Conservation (phyloP, 257 asterid genomes). For the Przewalskia tangutica region DNA sequence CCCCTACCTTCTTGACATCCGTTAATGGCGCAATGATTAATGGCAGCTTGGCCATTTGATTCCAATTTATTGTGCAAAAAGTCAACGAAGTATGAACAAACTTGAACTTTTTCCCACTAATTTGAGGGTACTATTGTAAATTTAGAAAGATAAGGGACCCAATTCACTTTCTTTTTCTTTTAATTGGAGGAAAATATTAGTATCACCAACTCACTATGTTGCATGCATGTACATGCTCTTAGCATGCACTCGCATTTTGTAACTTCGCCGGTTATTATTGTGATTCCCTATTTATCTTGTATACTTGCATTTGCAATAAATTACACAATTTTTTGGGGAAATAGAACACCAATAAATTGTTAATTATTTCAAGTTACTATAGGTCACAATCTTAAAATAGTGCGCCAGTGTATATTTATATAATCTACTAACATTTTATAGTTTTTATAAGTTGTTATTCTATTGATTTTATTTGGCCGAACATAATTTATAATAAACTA, state of each 20-base stretch:
- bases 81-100: not conserved
- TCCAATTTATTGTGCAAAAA: not conserved
- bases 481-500: no score
- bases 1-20: not conserved
- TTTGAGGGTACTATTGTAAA: not conserved
- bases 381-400: no score
- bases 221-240: not conserved
- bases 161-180: not conserved
- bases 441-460: no score
- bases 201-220: not conserved
- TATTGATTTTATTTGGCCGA: no score
- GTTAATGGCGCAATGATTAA: not conserved
- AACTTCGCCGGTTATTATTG: no score
- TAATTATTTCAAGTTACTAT: no score
- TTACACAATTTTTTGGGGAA: no score
- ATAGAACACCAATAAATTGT: no score
- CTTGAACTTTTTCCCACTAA: not conserved
- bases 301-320: no score
- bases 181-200: not conserved
- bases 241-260: not conserved
- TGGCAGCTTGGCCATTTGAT: not conserved
- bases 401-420: no score
- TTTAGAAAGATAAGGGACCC: not conserved
- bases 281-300: no score
- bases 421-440: no score